Percentiles rank a stretch among this genome's conserved stretches.
Evolutionary conservation across 352 stramenopile species (phyloP).

Genomic region (Phytophthora sojae): DNA sequence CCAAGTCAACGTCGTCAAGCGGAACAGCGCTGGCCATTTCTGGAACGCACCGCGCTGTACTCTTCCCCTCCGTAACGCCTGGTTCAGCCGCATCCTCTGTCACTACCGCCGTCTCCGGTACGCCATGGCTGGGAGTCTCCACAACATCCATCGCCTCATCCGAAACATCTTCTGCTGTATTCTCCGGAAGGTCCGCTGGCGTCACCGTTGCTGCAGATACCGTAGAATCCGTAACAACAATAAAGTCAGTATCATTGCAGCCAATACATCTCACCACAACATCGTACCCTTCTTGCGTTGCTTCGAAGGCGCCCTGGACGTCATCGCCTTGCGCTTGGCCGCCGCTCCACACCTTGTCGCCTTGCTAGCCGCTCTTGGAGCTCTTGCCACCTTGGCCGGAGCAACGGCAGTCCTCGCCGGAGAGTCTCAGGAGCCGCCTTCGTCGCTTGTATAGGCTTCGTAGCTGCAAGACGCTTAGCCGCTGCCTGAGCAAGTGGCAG

Average conservation of each 20-base stretch:
- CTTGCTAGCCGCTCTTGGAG: no score
- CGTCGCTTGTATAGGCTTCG: background rate
- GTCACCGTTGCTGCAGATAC: background rate
- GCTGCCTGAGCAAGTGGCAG: background rate
- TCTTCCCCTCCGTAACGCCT: background rate
- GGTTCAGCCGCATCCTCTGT: background rate
- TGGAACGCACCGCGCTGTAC: background rate
- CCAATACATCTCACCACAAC: background rate
- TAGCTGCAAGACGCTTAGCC: background rate
- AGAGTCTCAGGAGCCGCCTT: background rate
- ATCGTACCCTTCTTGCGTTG: background rate
- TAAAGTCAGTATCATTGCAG: background rate
- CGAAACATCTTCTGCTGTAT: background rate
- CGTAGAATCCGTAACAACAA: constrained; percentile 3
- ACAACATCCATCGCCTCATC: background rate
- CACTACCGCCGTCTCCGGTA: background rate
- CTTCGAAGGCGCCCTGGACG: background rate
- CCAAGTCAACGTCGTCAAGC: constrained; percentile 6
- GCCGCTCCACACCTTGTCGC: background rate
- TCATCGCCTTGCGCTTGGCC: background rate
- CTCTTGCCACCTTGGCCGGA: background rate
- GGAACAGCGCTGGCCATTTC: background rate
- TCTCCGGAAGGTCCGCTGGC: background rate
- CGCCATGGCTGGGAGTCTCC: background rate
- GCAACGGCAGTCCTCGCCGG: background rate